Evolutionary conservation across 2,329 filamentous ascomycete genomes (phyloP), one percentile per base, ranked within the genome.

Genomic region (Pseudopyricularia cyperi): DNA sequence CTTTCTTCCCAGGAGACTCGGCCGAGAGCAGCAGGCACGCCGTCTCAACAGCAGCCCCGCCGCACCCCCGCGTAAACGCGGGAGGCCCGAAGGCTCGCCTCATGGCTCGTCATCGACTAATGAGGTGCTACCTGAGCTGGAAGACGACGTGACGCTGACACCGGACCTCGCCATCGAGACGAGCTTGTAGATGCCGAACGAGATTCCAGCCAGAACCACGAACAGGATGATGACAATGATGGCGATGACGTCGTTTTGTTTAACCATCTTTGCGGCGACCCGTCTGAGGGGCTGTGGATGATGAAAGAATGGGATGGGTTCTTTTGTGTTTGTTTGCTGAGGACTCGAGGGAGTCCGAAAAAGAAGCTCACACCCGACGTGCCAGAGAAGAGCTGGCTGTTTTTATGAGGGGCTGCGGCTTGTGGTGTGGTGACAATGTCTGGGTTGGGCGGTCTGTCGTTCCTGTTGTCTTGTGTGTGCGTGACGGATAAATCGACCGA

Each of bases 191-290:
- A 83, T 83, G 55, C 77, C 80, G 59, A 82, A 82, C 7, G 76
- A 74, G 52, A 83, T 77, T 54, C 70, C 67, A 52, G 78, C 77
- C 48, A 84, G 73, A 48, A 83, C 67, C 61, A 80, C 64, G 68
- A 84, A 83, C 58, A 84, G 73, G 52, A 84, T 65, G 65, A 84
- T 83, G 66, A 84, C 76, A 63, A 84, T 83, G 65, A 84, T 72
- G 59, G 80, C 80, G 65, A 84, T 83, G 61, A 78, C 76, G 66
- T 83, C 75, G 75, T 84, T 84, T 69, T 75, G 68, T 65, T 83
- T 77, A 60, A 74, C 70, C 74, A 77, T 82, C 58, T 58, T 70
- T 63, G 65, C 63, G 61, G 64, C 57, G 15, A 30, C 56, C 53
- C 48, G 37, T 53, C 42, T 48, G 17, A 24, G 47, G 22, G 44